Percentiles rank a stretch among this genome's conserved stretches.
Conservation (phyloP, 139 green algal species). For the Asterochloris sp. region DNA sequence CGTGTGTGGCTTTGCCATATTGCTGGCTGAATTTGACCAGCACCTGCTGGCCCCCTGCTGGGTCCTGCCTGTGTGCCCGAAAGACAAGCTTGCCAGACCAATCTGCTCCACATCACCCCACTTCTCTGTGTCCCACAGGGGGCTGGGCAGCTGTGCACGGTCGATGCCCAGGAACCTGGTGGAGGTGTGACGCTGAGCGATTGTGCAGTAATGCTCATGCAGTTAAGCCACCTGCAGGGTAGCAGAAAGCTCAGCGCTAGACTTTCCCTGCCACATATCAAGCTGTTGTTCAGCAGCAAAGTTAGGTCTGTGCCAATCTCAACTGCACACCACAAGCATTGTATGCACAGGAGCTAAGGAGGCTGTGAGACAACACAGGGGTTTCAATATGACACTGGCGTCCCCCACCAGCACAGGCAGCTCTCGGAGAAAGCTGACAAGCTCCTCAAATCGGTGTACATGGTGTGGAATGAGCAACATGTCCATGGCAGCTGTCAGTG, state of each 20-base stretch:
- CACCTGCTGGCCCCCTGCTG: neutral
- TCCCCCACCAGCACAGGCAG: neutral
- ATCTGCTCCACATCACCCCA: neutral
- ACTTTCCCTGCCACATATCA: too few species aligned
- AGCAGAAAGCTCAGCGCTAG: neutral
- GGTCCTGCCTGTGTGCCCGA: neutral
- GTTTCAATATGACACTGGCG: too few species aligned
- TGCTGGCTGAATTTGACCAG: conserved; percentile 2
- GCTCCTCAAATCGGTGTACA: neutral
- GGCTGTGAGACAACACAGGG: too few species aligned
- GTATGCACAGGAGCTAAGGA: too few species aligned
- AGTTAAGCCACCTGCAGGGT: neutral
- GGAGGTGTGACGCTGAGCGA: neutral
- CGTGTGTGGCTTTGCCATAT: neutral
- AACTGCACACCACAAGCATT: too few species aligned
- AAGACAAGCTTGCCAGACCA: too few species aligned
- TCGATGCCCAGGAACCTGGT: neutral
- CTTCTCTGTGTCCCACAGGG: neutral
- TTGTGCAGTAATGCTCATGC: neutral
- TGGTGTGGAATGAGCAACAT: conserved; percentile 4
- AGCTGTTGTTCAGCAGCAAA: too few species aligned
- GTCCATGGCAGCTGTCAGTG: neutral
- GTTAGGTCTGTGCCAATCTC: too few species aligned
- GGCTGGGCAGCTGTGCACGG: neutral
- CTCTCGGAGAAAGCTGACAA: neutral